Base-by-base conservation (phyloP, 1,139 yeast genomes). In the Debaryomyces nepalensis region DNA sequence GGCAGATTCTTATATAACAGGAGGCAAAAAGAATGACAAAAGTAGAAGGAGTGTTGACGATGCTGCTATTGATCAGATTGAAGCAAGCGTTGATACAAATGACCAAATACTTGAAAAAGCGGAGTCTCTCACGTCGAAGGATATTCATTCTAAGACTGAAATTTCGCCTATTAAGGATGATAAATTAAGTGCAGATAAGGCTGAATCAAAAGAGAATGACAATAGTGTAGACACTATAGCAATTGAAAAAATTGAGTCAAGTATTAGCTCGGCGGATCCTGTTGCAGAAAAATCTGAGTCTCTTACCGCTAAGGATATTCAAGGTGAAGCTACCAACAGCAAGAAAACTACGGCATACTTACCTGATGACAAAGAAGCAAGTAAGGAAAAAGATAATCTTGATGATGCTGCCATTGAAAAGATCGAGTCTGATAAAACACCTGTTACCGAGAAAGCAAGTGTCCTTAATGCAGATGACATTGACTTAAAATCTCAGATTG, bases 31-130 rank as follows among this genome's bases (percentile, higher is more conserved):
- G 18, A 16, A 15, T 4, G 20, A 12, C 5, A 27, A 15, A 29
- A 16, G 21, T n/a, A n/a, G n/a, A n/a, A n/a, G n/a, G 16, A 14
- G 6, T 16, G 19, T 24, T 16, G 35, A 21, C 5, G 20, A 26
- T 21, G 36, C 37, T 14, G 45, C 48, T 12, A 47, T 40, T 14
- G 51, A 49, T 35, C 54, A 52, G 23, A 47, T 36, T 12, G 39
- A 36, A 14, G 20, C 26, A 12, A 29, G 33, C 11, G 6, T 27
- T 7, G 33, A 20, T 19, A 4, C 33, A 9, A 29, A 26, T 19
- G 33, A 36, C 9, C 11, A 15, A 12, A 24, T 21, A 11, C 18
- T 9, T 4, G 39, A 36, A 9, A 2, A 2, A 19, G 33, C 33
- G 8, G 33, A 27, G 10, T 3, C 26, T 2, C 22, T 29, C 12